A percentile compares a stretch with the other conserved stretches of the same genome.
Conservation (phyloP, 2,329 filamentous ascomycete genomes). For the Pyrenochaeta sp. region DNA sequence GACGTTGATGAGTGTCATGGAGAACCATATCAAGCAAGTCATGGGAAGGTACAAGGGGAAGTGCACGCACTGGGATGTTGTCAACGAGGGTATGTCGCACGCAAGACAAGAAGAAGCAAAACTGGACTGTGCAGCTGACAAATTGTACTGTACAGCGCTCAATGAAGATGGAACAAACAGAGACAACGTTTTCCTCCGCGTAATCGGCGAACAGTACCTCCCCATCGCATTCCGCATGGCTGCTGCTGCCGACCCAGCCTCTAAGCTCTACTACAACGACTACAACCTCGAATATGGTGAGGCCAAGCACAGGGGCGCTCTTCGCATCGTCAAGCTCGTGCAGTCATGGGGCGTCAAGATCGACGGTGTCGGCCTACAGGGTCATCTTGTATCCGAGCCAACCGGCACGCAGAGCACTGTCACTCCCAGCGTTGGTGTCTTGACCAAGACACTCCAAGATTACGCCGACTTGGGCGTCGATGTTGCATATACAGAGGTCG, state of each 20-base stretch:
- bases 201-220: conserved; percentile 66
- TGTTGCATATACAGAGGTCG: conserved; percentile 69
- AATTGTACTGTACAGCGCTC: conserved; percentile 52
- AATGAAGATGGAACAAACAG: conserved; percentile 66
- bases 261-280: conserved; percentile 70
- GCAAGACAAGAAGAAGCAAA: background rate
- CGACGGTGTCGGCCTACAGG: conserved; percentile 69
- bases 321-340: conserved; percentile 47
- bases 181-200: conserved; percentile 62
- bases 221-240: conserved; percentile 66
- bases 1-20: conserved; percentile 48
- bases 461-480: conserved; percentile 65
- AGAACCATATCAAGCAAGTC: conserved; percentile 50
- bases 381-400: conserved; percentile 62
- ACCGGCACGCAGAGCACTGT: conserved; percentile 52
- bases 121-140: background rate
- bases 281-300: conserved; percentile 69
- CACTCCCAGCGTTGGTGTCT: conserved; percentile 56
- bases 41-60: conserved; percentile 49
- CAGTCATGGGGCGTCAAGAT: conserved; percentile 57
- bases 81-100: conserved; percentile 40
- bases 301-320: conserved; percentile 48
- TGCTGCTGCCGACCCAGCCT: conserved; percentile 63
- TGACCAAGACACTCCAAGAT: conserved; percentile 58
- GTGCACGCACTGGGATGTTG: conserved; percentile 50